A percentile compares a stretch with the other conserved stretches of the same genome.
These are phyloP conservation scores for Saccharomyces hybrid DNA, from an alignment of 1,139 yeast species.

Conservation along the genomic window DNA sequence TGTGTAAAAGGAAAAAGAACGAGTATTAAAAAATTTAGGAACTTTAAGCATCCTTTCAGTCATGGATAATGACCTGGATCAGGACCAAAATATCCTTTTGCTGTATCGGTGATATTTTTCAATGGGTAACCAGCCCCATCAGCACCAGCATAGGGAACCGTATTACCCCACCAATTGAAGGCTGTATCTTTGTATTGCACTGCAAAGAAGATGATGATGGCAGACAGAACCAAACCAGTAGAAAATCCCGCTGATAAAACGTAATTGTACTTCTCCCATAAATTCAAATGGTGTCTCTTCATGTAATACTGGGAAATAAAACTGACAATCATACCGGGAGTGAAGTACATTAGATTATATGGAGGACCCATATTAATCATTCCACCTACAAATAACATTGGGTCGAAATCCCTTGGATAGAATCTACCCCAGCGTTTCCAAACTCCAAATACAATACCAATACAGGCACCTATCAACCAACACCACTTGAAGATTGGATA, in stretches of 20 bases:
- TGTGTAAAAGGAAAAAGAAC: too few species aligned
- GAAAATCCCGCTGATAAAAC: conserved; percentile 49
- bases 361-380: conserved; percentile 43
- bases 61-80: conserved; percentile 36
- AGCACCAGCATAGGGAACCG: conserved; percentile 37
- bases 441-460: conserved; percentile 39
- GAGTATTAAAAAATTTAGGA: too few species aligned
- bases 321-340: conserved; percentile 45
- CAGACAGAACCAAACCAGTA: conserved; percentile 55
- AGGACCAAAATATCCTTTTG: conserved; percentile 44
- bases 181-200: conserved; percentile 40
- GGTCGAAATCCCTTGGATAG: conserved; percentile 37
- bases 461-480: conserved; percentile 46
- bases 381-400: conserved; percentile 44
- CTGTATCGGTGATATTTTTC: conserved; percentile 27
- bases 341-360: conserved; percentile 47
- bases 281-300: conserved; percentile 41
- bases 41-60: background rate
- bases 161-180: conserved; percentile 57
- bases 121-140: conserved; percentile 34
- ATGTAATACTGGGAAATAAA: conserved; percentile 47
- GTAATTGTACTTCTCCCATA: conserved; percentile 66
- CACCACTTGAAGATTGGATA: conserved; percentile 45
- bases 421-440: conserved; percentile 35
- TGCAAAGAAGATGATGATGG: conserved; percentile 48